Conservation (phyloP, 768 basidiomycete species). For the Lactarius pseudohatsudake region DNA sequence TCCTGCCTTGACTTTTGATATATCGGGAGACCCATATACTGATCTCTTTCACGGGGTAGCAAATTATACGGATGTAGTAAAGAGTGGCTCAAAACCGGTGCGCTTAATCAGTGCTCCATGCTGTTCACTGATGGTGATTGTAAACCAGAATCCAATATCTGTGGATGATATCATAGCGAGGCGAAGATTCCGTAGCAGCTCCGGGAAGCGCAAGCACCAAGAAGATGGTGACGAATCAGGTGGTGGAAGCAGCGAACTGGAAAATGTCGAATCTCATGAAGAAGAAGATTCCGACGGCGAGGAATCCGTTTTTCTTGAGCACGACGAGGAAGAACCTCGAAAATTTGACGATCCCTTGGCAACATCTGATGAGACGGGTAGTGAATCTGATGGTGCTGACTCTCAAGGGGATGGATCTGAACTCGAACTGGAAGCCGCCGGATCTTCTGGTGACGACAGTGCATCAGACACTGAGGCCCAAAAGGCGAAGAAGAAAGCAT, state of each 20-base stretch:
- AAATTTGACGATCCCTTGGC: constrained; percentile 27
- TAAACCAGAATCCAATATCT: constrained; percentile 67
- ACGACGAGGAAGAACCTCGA: constrained; percentile 41
- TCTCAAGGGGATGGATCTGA: constrained; percentile 32
- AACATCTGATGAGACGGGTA: constrained; percentile 25
- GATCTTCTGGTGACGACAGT: constrained; percentile 58
- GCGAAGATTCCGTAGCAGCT: constrained; percentile 45
- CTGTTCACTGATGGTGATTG: constrained; percentile 1
- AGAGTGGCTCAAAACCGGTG: constrained; percentile 63
- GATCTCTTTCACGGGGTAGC: constrained; percentile 48
- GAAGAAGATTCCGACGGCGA: constrained; percentile 34
- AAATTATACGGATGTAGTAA: constrained; percentile 55
- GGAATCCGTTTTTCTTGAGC: constrained; percentile 35
- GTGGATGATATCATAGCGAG: constrained; percentile 92
- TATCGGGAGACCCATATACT: constrained; percentile 65
- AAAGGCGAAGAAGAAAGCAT: constrained; percentile 77
- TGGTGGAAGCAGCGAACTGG: not conserved
- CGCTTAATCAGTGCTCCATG: constrained; percentile 30
- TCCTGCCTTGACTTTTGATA: constrained; percentile 81
- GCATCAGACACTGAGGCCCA: constrained; percentile 60
- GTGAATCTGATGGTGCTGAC: constrained; percentile 29
- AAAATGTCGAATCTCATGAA: constrained; percentile 29
- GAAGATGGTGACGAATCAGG: constrained; percentile 22
- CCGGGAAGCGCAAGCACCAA: constrained; percentile 63
- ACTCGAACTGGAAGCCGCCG: constrained; percentile 39